A percentile compares a stretch with the other conserved stretches of the same genome.
These are phyloP conservation scores for Collybia nuda DNA, from an alignment of 768 basidiomycete genomes.

Conservation along the genomic window DNA sequence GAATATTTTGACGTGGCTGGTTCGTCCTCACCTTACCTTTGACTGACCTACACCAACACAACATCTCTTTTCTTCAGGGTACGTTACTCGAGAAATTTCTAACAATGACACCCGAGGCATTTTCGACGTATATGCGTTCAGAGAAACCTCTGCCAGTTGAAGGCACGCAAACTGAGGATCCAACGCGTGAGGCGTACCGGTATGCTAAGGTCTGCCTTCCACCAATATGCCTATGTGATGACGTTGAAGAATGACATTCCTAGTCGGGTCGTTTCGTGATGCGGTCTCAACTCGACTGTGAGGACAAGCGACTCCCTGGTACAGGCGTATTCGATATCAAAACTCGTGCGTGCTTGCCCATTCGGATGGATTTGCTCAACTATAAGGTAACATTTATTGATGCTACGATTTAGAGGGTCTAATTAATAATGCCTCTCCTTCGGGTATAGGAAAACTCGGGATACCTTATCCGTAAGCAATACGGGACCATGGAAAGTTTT, in stretches of 20 bases:
- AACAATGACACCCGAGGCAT: slow-evolving; percentile 64
- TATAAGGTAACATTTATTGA: slow-evolving; percentile 49
- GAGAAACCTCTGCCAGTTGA: slow-evolving; percentile 20
- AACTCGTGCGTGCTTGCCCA: slow-evolving; percentile 82
- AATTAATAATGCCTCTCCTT: background rate
- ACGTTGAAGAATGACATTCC: background rate
- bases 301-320: slow-evolving; percentile 79
- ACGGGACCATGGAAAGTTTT: slow-evolving; percentile 74
- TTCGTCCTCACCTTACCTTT: slow-evolving; percentile 19
- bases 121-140: slow-evolving; percentile 53
- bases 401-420: background rate
- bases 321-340: slow-evolving; percentile 96
- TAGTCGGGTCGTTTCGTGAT: slow-evolving; percentile 73
- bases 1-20: slow-evolving; percentile 79
- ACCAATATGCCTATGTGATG: background rate
- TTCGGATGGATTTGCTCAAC: slow-evolving; percentile 85
- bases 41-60: background rate
- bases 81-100: slow-evolving; percentile 87
- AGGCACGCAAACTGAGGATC: slow-evolving; percentile 14
- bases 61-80: slow-evolving; percentile 49
- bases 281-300: slow-evolving; percentile 94
- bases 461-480: slow-evolving; percentile 65
- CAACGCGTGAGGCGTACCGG: slow-evolving; percentile 73
- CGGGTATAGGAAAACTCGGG: slow-evolving; percentile 67
- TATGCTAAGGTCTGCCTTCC: slow-evolving; percentile 67